phyloP scores from a whole-genome alignment of 805 yeast genomes.

The Blastobotrys terrestris region DNA sequence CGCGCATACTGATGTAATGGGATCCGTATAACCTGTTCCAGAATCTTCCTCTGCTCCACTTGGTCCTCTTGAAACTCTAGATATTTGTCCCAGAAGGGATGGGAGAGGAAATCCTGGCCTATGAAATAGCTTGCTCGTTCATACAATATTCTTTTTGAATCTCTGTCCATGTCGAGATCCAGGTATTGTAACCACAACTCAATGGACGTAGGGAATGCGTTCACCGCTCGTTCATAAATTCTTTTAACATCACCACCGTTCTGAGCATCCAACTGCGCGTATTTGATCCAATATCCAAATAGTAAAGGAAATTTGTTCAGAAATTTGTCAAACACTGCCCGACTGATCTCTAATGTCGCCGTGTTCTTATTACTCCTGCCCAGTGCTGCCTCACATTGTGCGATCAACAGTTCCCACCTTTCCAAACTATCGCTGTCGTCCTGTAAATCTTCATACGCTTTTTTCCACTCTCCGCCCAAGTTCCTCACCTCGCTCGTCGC shows the following conservation, averaged over 20 bases:
- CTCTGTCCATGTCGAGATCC: conserved; percentile 15
- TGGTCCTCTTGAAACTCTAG: conserved; percentile 50
- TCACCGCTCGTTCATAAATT: conserved; percentile 32
- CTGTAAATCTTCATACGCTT: conserved; percentile 13
- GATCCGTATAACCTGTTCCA: conserved; percentile 30
- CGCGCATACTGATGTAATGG: conserved; percentile 88
- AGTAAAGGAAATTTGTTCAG: conserved; percentile 33
- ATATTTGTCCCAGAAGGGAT: conserved; percentile 76
- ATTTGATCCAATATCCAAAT: conserved; percentile 39
- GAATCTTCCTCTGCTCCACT: conserved; percentile 37
- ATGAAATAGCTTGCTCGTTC: conserved; percentile 42
- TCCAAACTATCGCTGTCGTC: conserved; percentile 15
- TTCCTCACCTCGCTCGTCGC: background rate
- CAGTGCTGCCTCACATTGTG: background rate
- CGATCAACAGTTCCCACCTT: conserved; percentile 14
- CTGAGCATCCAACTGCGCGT: conserved; percentile 25
- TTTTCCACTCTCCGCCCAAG: conserved; percentile 7
- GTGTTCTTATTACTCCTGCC: background rate
- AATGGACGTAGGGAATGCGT: conserved; percentile 29
- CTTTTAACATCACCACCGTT: conserved; percentile 19
- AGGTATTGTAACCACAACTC: conserved; percentile 28
- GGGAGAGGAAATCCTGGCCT: conserved; percentile 72
- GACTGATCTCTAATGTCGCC: conserved; percentile 1
- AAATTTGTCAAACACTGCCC: conserved; percentile 23
- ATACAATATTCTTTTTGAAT: conserved; percentile 29